These are phyloP conservation scores for Sugiyamaella valdiviana DNA, from an alignment of 805 yeast species.

Conservation along the genomic window DNA sequence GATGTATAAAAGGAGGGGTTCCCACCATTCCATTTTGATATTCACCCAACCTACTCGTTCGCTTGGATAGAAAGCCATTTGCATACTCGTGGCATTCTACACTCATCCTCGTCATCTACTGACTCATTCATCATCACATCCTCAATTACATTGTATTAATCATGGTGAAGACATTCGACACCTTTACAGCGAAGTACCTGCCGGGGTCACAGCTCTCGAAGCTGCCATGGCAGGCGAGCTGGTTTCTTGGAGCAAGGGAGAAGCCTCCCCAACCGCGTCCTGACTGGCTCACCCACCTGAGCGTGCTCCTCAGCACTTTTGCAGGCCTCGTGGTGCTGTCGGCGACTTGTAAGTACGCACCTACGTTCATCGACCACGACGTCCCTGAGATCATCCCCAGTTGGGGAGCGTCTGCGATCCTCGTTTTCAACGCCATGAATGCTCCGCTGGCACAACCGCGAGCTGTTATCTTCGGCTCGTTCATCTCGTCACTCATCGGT, in stretches of 20 bases:
- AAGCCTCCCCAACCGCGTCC: neutral
- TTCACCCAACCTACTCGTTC: too few relatives aligned
- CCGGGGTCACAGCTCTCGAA: neutral
- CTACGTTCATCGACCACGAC: conserved; percentile 21
- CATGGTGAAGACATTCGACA: neutral
- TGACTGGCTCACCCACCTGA: conserved; percentile 9
- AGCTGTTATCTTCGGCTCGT: conserved; percentile 51
- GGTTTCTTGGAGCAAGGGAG: conserved; percentile 22
- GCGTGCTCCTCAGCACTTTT: conserved; percentile 24
- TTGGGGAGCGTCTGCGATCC: conserved; percentile 55
- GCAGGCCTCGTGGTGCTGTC: conserved; percentile 25
- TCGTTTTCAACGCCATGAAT: conserved; percentile 48
- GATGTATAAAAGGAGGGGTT: too few relatives aligned
- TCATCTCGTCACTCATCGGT: conserved; percentile 48
- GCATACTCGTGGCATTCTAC: too few relatives aligned
- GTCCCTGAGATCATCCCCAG: conserved; percentile 29
- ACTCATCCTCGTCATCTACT: too few relatives aligned
- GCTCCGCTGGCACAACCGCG: conserved; percentile 64
- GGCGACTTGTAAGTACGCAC: conserved; percentile 23
- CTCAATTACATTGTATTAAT: neutral
- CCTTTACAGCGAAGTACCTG: neutral
- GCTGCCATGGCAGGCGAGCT: conserved; percentile 15
- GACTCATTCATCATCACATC: too few relatives aligned
- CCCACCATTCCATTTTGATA: too few relatives aligned
- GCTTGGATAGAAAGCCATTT: too few relatives aligned